These are phyloP conservation scores for Malassezia pachydermatis DNA, from an alignment of 1,284 basidiomycete species.

Conservation along the genomic window DNA sequence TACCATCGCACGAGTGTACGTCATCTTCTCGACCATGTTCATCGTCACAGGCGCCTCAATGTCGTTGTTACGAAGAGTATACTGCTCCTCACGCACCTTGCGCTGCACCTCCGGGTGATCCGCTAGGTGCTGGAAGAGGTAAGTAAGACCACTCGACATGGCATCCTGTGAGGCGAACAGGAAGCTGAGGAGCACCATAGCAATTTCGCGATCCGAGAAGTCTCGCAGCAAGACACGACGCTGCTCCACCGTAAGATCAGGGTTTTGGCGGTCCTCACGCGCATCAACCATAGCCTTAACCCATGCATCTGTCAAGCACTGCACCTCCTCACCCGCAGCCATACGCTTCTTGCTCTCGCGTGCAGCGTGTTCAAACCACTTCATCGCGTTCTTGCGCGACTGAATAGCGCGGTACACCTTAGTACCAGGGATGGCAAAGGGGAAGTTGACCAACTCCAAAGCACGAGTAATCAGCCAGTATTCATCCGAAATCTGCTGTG, in stretches of 20 bases:
- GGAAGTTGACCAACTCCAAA: conserved; percentile 97
- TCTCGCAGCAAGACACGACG: conserved; percentile 56
- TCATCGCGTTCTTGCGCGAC: conserved; percentile 77
- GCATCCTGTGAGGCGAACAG: conserved; percentile 96
- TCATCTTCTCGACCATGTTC: conserved; percentile 83
- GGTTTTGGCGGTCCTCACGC: conserved; percentile 53
- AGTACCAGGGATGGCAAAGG: conserved; percentile 66
- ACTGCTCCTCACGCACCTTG: conserved; percentile 86
- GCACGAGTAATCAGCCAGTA: conserved; percentile 94
- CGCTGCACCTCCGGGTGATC: conserved; percentile 79
- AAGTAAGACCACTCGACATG: conserved; percentile 72
- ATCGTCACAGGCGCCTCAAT: conserved; percentile 70
- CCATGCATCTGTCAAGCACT: conserved; percentile 90
- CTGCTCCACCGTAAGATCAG: conserved; percentile 50
- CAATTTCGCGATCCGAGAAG: conserved; percentile 89
- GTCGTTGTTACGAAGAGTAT: conserved; percentile 69
- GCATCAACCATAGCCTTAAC: conserved; percentile 61
- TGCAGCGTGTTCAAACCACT: conserved; percentile 72
- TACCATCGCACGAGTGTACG: conserved; percentile 79
- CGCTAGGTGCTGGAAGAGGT: conserved; percentile 87
- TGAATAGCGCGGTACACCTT: conserved; percentile 91
- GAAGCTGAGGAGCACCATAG: conserved; percentile 85
- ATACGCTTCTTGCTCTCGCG: conserved; percentile 71
- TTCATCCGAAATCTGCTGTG: conserved; percentile 72
- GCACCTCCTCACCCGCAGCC: conserved; percentile 68